Evolutionary conservation across 306 rosid genomes (phyloP).

Genomic region (Neltuma alba): DNA sequence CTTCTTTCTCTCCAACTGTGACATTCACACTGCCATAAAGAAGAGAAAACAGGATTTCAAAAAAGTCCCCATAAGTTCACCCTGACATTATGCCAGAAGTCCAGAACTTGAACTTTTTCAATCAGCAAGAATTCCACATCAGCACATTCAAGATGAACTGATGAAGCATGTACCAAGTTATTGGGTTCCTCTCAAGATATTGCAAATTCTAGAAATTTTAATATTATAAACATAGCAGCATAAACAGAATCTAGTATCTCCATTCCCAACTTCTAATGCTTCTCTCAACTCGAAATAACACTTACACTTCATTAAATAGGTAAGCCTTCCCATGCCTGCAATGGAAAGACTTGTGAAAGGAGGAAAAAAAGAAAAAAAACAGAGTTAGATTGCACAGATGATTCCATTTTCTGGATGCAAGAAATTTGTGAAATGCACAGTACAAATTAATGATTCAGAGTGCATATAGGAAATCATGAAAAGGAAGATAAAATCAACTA

Average conservation of each 20-base stretch:
- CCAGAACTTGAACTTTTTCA: background rate
- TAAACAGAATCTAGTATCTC: background rate
- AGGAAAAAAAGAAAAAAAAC: constrained; percentile 28
- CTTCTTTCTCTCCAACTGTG: constrained; percentile 64
- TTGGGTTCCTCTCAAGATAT: background rate
- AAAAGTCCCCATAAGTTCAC: constrained; percentile 12
- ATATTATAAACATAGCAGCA: background rate
- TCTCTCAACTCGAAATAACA: constrained; percentile 19
- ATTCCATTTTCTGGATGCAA: constrained; percentile 22
- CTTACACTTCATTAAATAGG: constrained; percentile 76
- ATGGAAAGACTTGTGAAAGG: constrained; percentile 57
- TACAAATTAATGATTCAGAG: constrained; percentile 19
- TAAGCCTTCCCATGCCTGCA: constrained; percentile 74
- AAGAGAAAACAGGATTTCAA: constrained; percentile 34
- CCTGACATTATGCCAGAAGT: background rate
- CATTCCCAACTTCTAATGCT: constrained; percentile 6
- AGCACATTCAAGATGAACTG: background rate
- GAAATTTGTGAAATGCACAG: constrained; percentile 21
- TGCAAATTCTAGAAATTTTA: background rate
- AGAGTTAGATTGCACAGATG: constrained; percentile 32
- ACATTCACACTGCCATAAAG: constrained; percentile 67
- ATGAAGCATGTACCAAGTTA: background rate
- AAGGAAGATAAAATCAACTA: constrained; percentile 12
- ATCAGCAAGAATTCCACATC: background rate
- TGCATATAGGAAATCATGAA: constrained; percentile 5